phyloP scores from a whole-genome alignment of 179 eudicot species.

The Monotropa hypopitys region DNA sequence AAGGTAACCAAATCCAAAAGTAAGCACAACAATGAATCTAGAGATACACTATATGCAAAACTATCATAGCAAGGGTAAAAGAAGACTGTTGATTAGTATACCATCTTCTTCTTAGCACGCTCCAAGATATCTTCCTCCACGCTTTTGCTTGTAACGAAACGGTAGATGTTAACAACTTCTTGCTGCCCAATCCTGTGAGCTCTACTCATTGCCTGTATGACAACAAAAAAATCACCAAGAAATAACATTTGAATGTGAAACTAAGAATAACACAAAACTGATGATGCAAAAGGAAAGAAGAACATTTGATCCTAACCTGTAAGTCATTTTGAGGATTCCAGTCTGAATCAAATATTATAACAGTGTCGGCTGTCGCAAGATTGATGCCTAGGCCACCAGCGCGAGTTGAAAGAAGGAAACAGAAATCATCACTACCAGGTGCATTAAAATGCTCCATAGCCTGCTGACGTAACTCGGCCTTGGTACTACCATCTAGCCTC shows the following conservation, averaged over 20 bases:
- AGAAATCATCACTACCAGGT: conserved; percentile 96
- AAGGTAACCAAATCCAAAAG: neutral
- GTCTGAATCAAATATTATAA: conserved; percentile 96
- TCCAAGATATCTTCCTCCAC: conserved; percentile 99
- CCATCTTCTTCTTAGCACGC: conserved; percentile 99
- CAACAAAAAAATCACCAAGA: neutral
- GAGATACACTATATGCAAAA: conserved; percentile 1
- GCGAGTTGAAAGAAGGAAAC: conserved; percentile 97
- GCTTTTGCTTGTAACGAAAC: conserved; percentile 97
- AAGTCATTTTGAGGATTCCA: conserved; percentile 99
- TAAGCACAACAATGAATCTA: neutral
- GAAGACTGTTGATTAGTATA: conserved; percentile 14
- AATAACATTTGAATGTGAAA: conserved; percentile 1
- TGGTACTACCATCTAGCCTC: conserved; percentile 97
- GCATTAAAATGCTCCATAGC: conserved; percentile 99
- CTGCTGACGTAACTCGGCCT: conserved; percentile 91
- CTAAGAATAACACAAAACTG: neutral
- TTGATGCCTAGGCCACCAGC: conserved; percentile 99
- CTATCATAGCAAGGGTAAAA: neutral
- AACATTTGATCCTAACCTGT: conserved; percentile 41
- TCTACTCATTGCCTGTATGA: conserved; percentile 88
- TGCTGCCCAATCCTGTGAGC: conserved; percentile 99
- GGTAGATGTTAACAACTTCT: conserved; percentile 93
- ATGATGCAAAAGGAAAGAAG: neutral
- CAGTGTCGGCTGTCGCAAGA: conserved; percentile 98